phyloP scores from a whole-genome alignment of 2,329 filamentous ascomycete genomes.

The Penicillium palitans region DNA sequence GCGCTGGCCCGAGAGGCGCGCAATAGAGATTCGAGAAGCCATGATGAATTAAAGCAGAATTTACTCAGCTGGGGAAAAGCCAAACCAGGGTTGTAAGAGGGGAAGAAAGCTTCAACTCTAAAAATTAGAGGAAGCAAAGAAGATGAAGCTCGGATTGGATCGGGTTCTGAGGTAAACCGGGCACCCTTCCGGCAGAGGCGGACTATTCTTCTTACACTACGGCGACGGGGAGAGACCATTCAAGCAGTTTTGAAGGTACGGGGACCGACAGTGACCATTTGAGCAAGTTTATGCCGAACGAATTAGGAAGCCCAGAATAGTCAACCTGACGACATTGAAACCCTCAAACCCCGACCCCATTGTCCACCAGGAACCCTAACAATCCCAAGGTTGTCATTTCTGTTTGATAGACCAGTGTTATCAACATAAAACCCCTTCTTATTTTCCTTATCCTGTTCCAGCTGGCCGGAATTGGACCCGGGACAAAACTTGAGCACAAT shows the following conservation, averaged over 20 bases:
- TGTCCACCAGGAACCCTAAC: conserved; percentile 14
- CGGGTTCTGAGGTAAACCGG: conserved; percentile 11
- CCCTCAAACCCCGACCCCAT: background rate
- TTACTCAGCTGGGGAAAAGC: conserved; percentile 2
- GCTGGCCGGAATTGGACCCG: conserved; percentile 9
- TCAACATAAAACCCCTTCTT: background rate
- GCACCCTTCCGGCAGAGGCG: conserved; percentile 9
- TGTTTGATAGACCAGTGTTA: background rate
- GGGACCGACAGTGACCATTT: conserved; percentile 18
- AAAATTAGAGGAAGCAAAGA: background rate
- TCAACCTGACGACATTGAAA: conserved; percentile 20
- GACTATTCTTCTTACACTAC: conserved; percentile 17
- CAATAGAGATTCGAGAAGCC: conserved; percentile 43
- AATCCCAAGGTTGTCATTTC: background rate
- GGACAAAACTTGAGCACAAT: conserved; percentile 22
- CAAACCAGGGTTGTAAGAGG: background rate
- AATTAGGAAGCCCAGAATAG: conserved; percentile 29
- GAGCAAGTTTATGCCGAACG: conserved; percentile 25
- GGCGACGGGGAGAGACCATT: conserved; percentile 19
- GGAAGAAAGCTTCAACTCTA: conserved; percentile 4
- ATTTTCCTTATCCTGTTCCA: background rate
- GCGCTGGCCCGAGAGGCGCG: conserved; percentile 36
- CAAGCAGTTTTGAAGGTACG: conserved; percentile 26
- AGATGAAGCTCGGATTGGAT: conserved; percentile 15
- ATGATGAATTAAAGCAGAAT: conserved; percentile 26